Evolutionary conservation across 1,284 basidiomycete species (phyloP).

Genomic region (Austroboletus niveus): DNA sequence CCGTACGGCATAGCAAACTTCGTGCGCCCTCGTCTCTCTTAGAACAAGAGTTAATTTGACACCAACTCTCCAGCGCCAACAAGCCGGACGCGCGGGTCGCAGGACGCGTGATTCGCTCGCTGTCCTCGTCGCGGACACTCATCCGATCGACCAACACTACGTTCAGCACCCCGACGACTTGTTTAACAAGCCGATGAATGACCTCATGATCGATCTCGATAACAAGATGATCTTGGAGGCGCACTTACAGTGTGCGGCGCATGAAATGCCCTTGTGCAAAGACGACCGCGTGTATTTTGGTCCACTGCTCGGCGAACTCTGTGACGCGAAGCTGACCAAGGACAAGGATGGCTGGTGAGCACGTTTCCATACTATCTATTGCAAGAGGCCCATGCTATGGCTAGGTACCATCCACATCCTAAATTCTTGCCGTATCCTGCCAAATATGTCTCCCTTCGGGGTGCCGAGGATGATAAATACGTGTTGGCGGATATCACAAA

Average conservation of each 20-base stretch:
- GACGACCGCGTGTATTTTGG: conserved; percentile 80
- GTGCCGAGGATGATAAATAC: conserved; percentile 78
- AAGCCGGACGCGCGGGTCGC: conserved; percentile 86
- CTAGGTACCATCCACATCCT: conserved; percentile 78
- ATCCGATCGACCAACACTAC: conserved; percentile 80
- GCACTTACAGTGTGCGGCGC: conserved; percentile 85
- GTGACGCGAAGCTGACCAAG: conserved; percentile 51
- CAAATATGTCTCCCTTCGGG: conserved; percentile 73
- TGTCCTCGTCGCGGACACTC: conserved; percentile 70
- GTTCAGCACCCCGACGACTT: conserved; percentile 70
- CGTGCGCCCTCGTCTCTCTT: conserved; percentile 40
- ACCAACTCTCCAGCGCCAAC: conserved; percentile 60
- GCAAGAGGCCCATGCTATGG: neutral
- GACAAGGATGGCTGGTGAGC: conserved; percentile 73
- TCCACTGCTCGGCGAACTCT: conserved; percentile 51
- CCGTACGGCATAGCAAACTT: conserved; percentile 78
- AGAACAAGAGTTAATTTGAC: neutral
- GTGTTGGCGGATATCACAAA: conserved; percentile 67
- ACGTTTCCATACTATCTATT: neutral
- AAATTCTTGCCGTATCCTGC: conserved; percentile 79
- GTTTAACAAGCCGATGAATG: conserved; percentile 60
- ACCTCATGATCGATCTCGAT: conserved; percentile 71
- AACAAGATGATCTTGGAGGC: conserved; percentile 79
- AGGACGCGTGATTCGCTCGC: conserved; percentile 82
- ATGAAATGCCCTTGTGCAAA: conserved; percentile 78